phyloP scores from a whole-genome alignment of 768 basidiomycete genomes.

The Russula sp. region DNA sequence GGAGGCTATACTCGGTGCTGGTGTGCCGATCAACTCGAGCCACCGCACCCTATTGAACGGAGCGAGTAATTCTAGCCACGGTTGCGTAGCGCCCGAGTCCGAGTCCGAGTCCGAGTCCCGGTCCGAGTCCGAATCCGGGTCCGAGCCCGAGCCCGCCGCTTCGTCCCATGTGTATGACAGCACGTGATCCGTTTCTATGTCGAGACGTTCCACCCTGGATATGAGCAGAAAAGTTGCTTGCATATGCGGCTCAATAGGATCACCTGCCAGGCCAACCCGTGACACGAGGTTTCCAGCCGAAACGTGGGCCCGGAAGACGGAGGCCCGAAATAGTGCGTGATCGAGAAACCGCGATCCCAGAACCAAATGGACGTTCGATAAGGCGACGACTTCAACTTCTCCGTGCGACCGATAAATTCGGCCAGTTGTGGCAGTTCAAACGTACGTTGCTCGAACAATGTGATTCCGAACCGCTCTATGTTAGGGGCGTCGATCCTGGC shows the following conservation, averaged over 20 bases:
- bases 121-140: not conserved
- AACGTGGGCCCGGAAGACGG: not conserved
- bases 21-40: conserved; percentile 8
- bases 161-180: not conserved
- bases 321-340: conserved; percentile 6
- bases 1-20: conserved; percentile 4
- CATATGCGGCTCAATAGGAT: conserved; percentile 1
- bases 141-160: no score
- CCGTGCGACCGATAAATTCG: conserved; percentile 14
- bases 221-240: conserved; percentile 1
- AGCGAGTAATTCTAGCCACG: conserved; percentile 14
- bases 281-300: conserved; percentile 4
- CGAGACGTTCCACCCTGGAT: conserved; percentile 9
- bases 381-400: not conserved
- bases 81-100: not conserved
- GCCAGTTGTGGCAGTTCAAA: conserved; percentile 13
- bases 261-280: conserved; percentile 2
- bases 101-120: not conserved
- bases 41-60: conserved; percentile 11
- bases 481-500: conserved; percentile 12
- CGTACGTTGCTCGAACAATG: conserved; percentile 6
- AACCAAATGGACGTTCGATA: conserved; percentile 17
- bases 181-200: not conserved
- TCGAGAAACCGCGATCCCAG: conserved; percentile 10
- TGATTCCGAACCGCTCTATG: conserved; percentile 8